phyloP scores from a whole-genome alignment of 1,284 basidiomycete species.

The Ganoderma lingzhi region DNA sequence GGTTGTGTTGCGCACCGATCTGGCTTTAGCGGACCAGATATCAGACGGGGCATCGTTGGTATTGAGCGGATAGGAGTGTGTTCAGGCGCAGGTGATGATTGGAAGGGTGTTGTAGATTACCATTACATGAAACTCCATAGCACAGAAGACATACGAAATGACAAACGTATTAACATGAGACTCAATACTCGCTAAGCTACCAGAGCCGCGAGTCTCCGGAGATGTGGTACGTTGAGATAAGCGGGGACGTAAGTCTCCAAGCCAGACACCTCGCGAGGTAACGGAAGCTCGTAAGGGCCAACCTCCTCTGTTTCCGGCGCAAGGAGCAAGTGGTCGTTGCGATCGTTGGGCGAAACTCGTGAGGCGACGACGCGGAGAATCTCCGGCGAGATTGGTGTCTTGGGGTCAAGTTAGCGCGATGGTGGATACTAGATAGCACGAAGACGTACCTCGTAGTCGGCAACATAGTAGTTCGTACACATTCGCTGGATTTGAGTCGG shows the following conservation, averaged over 20 bases:
- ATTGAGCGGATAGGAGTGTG: slow-evolving; percentile 25
- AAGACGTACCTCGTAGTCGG: slow-evolving; percentile 90
- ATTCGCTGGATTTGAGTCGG: slow-evolving; percentile 99
- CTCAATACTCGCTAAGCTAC: slow-evolving; percentile 61
- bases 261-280: slow-evolving; percentile 88
- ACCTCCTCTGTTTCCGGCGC: slow-evolving; percentile 96
- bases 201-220: slow-evolving; percentile 82
- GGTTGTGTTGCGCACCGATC: slow-evolving; percentile 30
- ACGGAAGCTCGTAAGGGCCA: slow-evolving; percentile 88
- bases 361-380: slow-evolving; percentile 96
- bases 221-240: slow-evolving; percentile 85
- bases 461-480: slow-evolving; percentile 98
- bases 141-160: slow-evolving; percentile 39
- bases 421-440: background rate
- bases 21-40: slow-evolving; percentile 33
- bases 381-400: slow-evolving; percentile 97
- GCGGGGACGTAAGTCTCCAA: slow-evolving; percentile 90
- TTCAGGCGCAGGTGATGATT: slow-evolving; percentile 19
- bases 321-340: slow-evolving; percentile 93
- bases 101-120: slow-evolving; percentile 31
- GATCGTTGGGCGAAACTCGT: slow-evolving; percentile 92
- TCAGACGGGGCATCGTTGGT: slow-evolving; percentile 33
- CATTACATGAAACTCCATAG: slow-evolving; percentile 35
- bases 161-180: slow-evolving; percentile 35
- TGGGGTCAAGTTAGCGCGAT: slow-evolving; percentile 14